Base-by-base conservation (phyloP, 129 eudicot genomes). In the Saposhnikovia divaricata region DNA sequence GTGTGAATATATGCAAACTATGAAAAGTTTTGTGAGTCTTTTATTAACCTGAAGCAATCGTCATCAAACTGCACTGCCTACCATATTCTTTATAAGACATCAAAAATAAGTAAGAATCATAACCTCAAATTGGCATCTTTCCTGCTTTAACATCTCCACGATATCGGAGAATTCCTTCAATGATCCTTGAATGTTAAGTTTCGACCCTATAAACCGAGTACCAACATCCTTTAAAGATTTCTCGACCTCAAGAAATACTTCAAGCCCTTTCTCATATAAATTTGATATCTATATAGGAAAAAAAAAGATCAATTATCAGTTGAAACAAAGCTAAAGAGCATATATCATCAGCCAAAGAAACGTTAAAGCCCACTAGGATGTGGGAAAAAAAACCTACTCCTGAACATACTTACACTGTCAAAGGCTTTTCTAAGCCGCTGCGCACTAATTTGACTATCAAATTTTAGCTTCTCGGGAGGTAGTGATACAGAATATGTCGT, bases 401-500 rank as follows among this genome's bases (percentile, higher is more conserved):
- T 39, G 7, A 70, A 53, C 46, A 76, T 77, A 78, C 93, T 31
- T 89, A 95, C 98, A 83, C 78, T 79, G 65, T 86, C 91, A 81
- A 83, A 86, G 75, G 92, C 96, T 72, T 87, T 81, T 87, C 83
- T 78, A 23, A 92, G 91, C 80, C 81, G 87, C 23, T 90, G 89
- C 76, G 82, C 90, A 77, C 82, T 83, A 45, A 84, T 75, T 45
- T 87, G 77, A 78, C 81, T 77, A 44, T 78, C 68, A 53, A 87
- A 85, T 59, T 84, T 88, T 77, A 92, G 80, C 85, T 85, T 88
- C 85, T 90, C 85, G 34, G 81, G 86, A 38, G 98, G 97, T 77
- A 92, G 89, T 77, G 93, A 86, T 44, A 95, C 93, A 18, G 93
- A 82, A 75, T 95, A 92, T 27, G 89, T 90, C 40, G 87, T 87